Evolutionary conservation across 2,329 filamentous ascomycete species (phyloP).

Genomic region (Drechslera avenae): DNA sequence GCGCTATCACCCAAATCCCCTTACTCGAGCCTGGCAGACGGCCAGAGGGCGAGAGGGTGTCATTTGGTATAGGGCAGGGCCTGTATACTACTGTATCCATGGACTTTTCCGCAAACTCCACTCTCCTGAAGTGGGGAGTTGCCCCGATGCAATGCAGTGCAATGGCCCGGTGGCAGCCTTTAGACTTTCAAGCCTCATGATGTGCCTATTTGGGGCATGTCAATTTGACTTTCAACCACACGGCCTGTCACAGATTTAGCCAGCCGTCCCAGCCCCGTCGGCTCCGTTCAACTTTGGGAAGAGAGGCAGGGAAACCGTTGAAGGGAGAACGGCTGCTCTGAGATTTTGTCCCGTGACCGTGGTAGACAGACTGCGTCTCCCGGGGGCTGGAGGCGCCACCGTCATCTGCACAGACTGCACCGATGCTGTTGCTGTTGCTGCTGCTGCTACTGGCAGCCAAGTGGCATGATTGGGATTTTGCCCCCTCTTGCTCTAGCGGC

Average conservation of each 20-base stretch:
- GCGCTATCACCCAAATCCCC: conserved; percentile 33
- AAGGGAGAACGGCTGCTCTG: conserved; percentile 30
- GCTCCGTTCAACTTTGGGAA: conserved; percentile 18
- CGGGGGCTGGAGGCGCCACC: conserved; percentile 14
- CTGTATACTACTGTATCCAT: conserved; percentile 22
- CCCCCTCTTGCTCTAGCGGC: conserved; percentile 4
- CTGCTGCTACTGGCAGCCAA: neutral
- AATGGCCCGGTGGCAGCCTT: conserved; percentile 31
- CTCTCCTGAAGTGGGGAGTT: conserved; percentile 38
- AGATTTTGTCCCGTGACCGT: conserved; percentile 31
- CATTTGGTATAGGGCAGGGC: conserved; percentile 38
- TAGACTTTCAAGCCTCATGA: conserved; percentile 40
- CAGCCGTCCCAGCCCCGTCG: conserved; percentile 24
- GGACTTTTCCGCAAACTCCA: conserved; percentile 15
- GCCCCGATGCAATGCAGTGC: conserved; percentile 40
- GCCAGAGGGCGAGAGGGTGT: conserved; percentile 30
- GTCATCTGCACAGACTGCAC: conserved; percentile 4
- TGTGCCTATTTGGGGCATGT: conserved; percentile 25
- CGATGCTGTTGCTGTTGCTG: too few relatives aligned
- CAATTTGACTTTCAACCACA: conserved; percentile 25
- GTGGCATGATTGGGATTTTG: conserved; percentile 13
- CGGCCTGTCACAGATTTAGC: conserved; percentile 28
- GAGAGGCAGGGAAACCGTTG: conserved; percentile 12
- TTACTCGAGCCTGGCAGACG: conserved; percentile 23
- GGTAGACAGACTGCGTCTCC: conserved; percentile 15